Evolutionary conservation across 2,329 filamentous ascomycete species (phyloP), one percentile per base, ranked within the genome.

Genomic region (Neophaeococcomyces aloes): DNA sequence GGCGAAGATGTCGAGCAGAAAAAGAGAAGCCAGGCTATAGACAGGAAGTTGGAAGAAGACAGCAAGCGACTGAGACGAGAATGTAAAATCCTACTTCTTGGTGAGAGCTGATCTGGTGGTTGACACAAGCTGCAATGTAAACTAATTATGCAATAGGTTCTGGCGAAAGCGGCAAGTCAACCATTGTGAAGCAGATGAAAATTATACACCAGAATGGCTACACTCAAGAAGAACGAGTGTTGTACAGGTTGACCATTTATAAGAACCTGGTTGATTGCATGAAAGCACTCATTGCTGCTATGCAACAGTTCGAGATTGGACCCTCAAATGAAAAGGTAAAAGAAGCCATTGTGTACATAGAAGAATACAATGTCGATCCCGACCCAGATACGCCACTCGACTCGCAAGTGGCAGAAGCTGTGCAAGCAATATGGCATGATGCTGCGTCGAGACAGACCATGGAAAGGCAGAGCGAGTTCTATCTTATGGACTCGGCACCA

Each of bases 121-220:
- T 27, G 35, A 46, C 47, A 33, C 23, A 4, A 23, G 45, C 18
- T 21, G 33, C 40, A 48, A 34, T 41, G 7, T 8, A 25, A 18
- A 14, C 38, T 42, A 30, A 32, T 23, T 27, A 46, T 40, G 25
- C 39, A 48, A 38, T 62, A 95, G 91, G 91, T 53, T 96, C 91
- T 53, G 91, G 91, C 53, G 91, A 98, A 70, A 96, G 89, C 66
- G 91, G 91, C 55, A 98, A 98, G 68, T 96, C 91, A 46, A 98
- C 91, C 7, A 96, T 98, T 58, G 91, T 98, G 56, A 98, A 98
- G 67, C 91, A 98, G 73, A 98, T 98, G 91, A 98, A 96, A 69
- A 98, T 98, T 57, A 96, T 98, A 60, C 91, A 98, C 61, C 83
- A 96, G 58, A 94, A 95, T 67, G 91, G 91, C 48, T 98, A 98